Base-by-base conservation (phyloP, 1,284 basidiomycete species). In the Coriolopsis trogii region DNA sequence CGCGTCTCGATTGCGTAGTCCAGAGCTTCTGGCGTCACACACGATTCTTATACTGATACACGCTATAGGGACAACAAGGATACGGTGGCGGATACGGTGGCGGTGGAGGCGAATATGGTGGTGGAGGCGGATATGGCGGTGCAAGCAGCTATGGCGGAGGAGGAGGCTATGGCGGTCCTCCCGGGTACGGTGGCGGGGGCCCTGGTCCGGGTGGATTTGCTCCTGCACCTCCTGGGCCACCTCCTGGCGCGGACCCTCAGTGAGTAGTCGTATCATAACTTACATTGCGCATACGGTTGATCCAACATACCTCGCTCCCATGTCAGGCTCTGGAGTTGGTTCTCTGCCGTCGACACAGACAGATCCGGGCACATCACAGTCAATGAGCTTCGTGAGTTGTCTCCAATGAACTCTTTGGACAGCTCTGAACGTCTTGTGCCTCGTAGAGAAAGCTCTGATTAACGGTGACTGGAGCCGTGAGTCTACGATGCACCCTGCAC, bases 401-500 rank as follows among this genome's bases (percentile, higher is more conserved):
- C 25, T 30, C 29, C 10, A 5, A 46, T 29, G n/a, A 23, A 16
- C 12, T 23, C 23, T 23, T 2, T 10, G 13, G 44, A 29, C 31
- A 24, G 7, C 34, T 44, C 42, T n/a, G n/a, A 18, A 15, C 20
- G 23, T 41, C 28, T 56, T 42, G 42, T 16, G 31, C 26, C 15
- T 24, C 12, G 38, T 39, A 76, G 86, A 89, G 68, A 79, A 80
- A 52, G 89, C 85, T 5, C 69, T 92, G 54, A 81, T 91, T 49
- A 87, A 92, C 65, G 89, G 89, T 40, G 87, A 91, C 66, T 91
- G 87, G 86, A 79, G 77, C 59, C 81, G 88, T 90, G 59, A 66
- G 87, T 79, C 3, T 16, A 10, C 36, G n/a, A 12, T 20, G 15
- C 13, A 26, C 18, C 3, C 21, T 28, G 23, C 1, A 23, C 18